These are phyloP conservation scores for Dryas octopetala DNA, from an alignment of 306 rosid species.

Conservation along the genomic window DNA sequence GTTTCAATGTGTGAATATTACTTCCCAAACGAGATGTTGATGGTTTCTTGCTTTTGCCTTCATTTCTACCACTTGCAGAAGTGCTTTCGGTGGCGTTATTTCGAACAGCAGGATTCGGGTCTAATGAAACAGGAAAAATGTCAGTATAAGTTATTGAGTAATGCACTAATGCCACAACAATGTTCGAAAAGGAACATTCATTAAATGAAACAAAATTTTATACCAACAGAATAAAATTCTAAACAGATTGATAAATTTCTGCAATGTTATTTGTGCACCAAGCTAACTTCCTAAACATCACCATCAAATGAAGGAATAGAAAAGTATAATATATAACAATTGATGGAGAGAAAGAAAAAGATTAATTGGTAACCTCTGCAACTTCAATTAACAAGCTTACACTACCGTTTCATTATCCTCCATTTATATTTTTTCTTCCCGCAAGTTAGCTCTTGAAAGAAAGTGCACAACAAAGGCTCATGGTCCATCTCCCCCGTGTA, in stretches of 20 bases:
- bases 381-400: neutral
- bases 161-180: neutral
- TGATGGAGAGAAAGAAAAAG: neutral
- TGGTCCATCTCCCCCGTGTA: neutral
- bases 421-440: neutral
- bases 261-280: neutral
- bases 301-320: neutral
- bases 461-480: neutral
- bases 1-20: slow-evolving; percentile 52
- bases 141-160: neutral
- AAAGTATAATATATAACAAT: neutral
- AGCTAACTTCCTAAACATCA: neutral
- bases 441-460: neutral
- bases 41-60: slow-evolving; percentile 20
- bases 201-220: too few species aligned
- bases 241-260: neutral
- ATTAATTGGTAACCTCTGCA: too few species aligned
- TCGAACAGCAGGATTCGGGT: slow-evolving; percentile 25
- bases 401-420: neutral
- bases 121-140: slow-evolving; percentile 20
- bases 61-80: slow-evolving; percentile 19
- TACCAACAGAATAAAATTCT: neutral
- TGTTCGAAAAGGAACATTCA: too few species aligned
- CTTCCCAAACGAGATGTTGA: slow-evolving; percentile 40
- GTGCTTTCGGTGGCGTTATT: slow-evolving; percentile 21